These are phyloP conservation scores for Phylloporus sp. DNA, from an alignment of 1,284 basidiomycete genomes.

Conservation along the genomic window DNA sequence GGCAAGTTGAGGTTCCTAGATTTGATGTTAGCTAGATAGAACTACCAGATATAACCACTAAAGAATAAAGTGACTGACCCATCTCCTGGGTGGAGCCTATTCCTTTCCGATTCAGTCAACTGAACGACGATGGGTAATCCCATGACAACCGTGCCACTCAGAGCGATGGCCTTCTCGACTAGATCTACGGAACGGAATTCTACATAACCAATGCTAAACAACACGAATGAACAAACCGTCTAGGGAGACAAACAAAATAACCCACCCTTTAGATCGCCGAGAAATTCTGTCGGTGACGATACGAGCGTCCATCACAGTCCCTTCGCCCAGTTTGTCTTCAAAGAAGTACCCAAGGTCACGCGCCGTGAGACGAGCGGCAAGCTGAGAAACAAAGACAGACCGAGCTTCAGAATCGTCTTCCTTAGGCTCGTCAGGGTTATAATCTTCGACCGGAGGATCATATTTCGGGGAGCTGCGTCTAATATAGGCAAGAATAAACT, in stretches of 20 bases:
- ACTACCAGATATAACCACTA: no score
- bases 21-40: conserved; percentile 21
- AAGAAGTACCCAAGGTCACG: conserved; percentile 98
- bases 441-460: conserved; percentile 64
- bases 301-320: conserved; percentile 91
- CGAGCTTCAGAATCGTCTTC: conserved; percentile 94
- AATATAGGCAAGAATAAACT: conserved; percentile 13
- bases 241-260: neutral
- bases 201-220: conserved; percentile 87
- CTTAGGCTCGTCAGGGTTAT: conserved; percentile 75
- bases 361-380: conserved; percentile 93
- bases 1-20: conserved; percentile 75
- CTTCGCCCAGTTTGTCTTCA: conserved; percentile 93
- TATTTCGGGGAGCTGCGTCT: conserved; percentile 78
- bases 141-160: conserved; percentile 96
- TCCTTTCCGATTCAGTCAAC: conserved; percentile 94
- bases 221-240: conserved; percentile 23
- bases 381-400: conserved; percentile 98
- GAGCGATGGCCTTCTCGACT: conserved; percentile 87
- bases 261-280: conserved; percentile 93
- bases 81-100: conserved; percentile 84
- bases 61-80: conserved; percentile 52
- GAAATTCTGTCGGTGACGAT: conserved; percentile 95
- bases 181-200: conserved; percentile 91
- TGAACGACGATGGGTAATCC: conserved; percentile 97